Conservation (phyloP, 2,329 filamentous ascomycete genomes). For the Epichloe elymi region DNA sequence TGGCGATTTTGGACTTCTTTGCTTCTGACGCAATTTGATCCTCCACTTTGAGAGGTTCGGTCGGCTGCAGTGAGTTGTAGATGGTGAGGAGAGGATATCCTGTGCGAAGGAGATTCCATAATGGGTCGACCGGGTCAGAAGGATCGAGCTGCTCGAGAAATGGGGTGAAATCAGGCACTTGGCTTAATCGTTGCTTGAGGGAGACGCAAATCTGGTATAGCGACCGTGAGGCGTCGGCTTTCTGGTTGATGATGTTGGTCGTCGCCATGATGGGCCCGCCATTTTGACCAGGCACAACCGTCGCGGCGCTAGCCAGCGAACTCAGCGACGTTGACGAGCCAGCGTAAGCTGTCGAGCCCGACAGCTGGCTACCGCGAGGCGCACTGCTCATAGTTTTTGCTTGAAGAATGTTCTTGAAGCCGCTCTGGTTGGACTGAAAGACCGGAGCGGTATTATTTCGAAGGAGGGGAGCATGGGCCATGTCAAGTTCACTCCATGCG, state of each 20-base stretch:
- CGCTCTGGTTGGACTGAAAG: conserved; percentile 35
- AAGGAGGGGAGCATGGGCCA: conserved; percentile 47
- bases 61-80: conserved; percentile 73
- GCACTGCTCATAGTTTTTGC: conserved; percentile 37
- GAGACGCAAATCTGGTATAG: conserved; percentile 92
- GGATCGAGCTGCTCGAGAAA: conserved; percentile 61
- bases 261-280: conserved; percentile 59
- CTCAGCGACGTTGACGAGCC: conserved; percentile 39
- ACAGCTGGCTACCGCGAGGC: conserved; percentile 47
- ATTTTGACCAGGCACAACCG: conserved; percentile 28
- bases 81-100: conserved; percentile 78
- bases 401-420: conserved; percentile 26
- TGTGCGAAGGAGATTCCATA: conserved; percentile 77
- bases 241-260: conserved; percentile 93
- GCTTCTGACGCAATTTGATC: conserved; percentile 47
- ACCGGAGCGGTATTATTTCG: conserved; percentile 46
- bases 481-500: conserved; percentile 33
- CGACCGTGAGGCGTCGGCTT: conserved; percentile 80
- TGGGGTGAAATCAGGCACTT: conserved; percentile 70
- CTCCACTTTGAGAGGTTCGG: conserved; percentile 54
- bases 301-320: conserved; percentile 32
- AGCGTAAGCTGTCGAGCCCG: conserved; percentile 44
- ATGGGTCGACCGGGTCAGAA: conserved; percentile 67
- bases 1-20: conserved; percentile 73
- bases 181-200: conserved; percentile 66